These are phyloP conservation scores for Phaffia australis DNA, from an alignment of 768 basidiomycete genomes.

Conservation along the genomic window DNA sequence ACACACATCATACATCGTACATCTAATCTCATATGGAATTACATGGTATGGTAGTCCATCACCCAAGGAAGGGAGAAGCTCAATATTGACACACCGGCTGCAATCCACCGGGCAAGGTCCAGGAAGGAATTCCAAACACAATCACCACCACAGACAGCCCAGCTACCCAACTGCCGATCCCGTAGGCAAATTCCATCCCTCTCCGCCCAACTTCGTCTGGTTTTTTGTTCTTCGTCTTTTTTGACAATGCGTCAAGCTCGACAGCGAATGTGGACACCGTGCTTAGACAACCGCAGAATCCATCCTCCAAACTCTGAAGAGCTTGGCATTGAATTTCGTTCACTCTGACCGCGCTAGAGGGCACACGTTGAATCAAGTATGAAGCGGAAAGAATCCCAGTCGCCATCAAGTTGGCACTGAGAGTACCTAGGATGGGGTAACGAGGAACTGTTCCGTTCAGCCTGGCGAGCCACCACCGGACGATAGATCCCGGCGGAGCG, in stretches of 20 bases:
- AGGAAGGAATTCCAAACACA: too few species aligned
- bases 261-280: slow-evolving; percentile 88
- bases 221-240: too few species aligned
- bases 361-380: slow-evolving; percentile 54
- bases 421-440: slow-evolving; percentile 35
- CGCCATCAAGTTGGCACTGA: slow-evolving; percentile 46
- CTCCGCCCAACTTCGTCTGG: too few species aligned
- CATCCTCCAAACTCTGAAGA: slow-evolving; percentile 72
- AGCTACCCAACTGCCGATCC: too few species aligned
- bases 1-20: too few species aligned
- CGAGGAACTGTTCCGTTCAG: slow-evolving; percentile 47
- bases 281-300: slow-evolving; percentile 89
- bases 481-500: slow-evolving; percentile 75
- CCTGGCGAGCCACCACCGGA: slow-evolving; percentile 64
- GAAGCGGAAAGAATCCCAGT: slow-evolving; percentile 71
- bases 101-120: too few species aligned
- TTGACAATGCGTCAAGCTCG: slow-evolving; percentile 51
- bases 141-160: too few species aligned
- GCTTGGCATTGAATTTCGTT: slow-evolving; percentile 50
- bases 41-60: too few species aligned
- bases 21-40: too few species aligned
- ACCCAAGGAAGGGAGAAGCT: too few species aligned
- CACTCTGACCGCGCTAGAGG: slow-evolving; percentile 28
- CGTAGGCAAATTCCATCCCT: too few species aligned
- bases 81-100: too few species aligned